Conservation (phyloP, 768 basidiomycete genomes). For the Mycena vitilis region DNA sequence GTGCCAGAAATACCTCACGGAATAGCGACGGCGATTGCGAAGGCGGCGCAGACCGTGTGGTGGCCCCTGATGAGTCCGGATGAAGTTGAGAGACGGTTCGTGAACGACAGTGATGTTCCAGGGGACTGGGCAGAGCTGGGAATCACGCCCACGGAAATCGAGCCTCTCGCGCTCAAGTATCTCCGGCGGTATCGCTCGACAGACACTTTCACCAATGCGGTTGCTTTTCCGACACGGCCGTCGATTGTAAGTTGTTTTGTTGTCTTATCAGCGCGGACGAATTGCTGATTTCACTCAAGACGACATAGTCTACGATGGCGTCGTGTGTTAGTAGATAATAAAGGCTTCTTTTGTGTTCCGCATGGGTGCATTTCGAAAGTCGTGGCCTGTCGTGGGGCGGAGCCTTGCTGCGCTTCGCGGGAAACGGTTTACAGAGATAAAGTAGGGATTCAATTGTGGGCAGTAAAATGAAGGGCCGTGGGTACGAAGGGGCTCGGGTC, state of each 20-base stretch:
- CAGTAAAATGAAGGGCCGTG: slow-evolving; percentile 25
- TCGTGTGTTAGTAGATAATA: slow-evolving; percentile 29
- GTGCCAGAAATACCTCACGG: slow-evolving; percentile 83
- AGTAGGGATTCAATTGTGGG: neutral
- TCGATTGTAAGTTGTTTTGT: slow-evolving; percentile 27
- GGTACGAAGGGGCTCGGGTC: slow-evolving; percentile 25
- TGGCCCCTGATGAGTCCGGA: slow-evolving; percentile 95
- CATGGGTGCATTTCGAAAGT: neutral
- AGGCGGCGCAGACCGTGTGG: slow-evolving; percentile 77
- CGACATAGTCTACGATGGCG: slow-evolving; percentile 24
- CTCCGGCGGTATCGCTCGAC: slow-evolving; percentile 89
- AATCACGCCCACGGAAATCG: slow-evolving; percentile 85
- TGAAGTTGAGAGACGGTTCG: slow-evolving; percentile 88
- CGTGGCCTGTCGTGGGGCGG: neutral
- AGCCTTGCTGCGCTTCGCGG: slow-evolving; percentile 28
- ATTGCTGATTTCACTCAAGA: slow-evolving; percentile 20
- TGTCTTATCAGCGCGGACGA: slow-evolving; percentile 7
- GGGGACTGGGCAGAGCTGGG: slow-evolving; percentile 90
- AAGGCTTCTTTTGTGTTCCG: slow-evolving; percentile 21
- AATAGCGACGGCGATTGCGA: slow-evolving; percentile 73
- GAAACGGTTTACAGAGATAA: slow-evolving; percentile 4
- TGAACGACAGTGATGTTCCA: slow-evolving; percentile 79
- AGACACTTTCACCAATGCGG: slow-evolving; percentile 62
- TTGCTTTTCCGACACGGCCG: slow-evolving; percentile 34
- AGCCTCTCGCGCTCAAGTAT: slow-evolving; percentile 88